These are phyloP conservation scores for Fraxinus sp. DNA, from an alignment of 305 asterid genomes.

Conservation along the genomic window DNA sequence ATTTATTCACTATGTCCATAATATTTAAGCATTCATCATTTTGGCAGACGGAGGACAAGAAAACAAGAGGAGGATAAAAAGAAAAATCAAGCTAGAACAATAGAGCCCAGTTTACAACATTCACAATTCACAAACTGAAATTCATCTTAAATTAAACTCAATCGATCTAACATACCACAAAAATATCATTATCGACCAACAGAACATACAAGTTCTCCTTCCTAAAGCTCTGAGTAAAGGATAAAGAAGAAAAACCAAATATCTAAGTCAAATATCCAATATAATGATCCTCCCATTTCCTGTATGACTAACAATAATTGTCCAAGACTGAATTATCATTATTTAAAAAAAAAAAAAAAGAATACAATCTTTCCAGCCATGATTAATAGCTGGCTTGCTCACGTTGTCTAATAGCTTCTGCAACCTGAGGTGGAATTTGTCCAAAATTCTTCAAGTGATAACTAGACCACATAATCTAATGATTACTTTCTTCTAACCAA, in stretches of 20 bases:
- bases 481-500: not conserved
- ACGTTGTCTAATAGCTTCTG: not conserved
- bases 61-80: constrained; percentile 9
- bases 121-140: constrained; percentile 6
- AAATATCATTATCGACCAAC: not conserved
- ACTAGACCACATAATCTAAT: not conserved
- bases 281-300: constrained; percentile 10
- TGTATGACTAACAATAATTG: constrained; percentile 1
- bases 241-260: constrained; percentile 6
- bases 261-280: constrained; percentile 16
- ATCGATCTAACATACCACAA: constrained; percentile 9
- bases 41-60: not conserved
- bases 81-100: not conserved
- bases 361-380: not conserved
- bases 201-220: not conserved
- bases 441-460: not conserved
- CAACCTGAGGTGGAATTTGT: not conserved
- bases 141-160: not conserved
- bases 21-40: not conserved
- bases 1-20: constrained; percentile 20
- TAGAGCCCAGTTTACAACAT: constrained; percentile 2
- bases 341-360: not conserved
- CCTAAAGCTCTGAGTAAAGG: constrained; percentile 1
- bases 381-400: not conserved
- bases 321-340: not conserved